phyloP scores from a whole-genome alignment of 371 early-diverging fungal species.

The Actinomortierella wolfii region DNA sequence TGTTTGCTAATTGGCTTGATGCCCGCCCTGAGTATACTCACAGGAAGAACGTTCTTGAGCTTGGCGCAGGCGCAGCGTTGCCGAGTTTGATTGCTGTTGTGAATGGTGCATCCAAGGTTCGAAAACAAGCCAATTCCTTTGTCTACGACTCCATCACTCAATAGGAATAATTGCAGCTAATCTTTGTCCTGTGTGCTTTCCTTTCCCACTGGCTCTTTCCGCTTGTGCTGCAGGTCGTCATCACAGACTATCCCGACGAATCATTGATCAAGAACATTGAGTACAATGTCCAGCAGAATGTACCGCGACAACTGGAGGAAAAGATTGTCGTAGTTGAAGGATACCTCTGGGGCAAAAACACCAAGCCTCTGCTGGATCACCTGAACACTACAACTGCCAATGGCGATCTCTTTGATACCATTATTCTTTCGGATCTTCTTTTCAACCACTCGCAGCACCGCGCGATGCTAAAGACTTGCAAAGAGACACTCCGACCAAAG shows the following conservation, averaged over 20 bases:
- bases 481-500: slow-evolving; percentile 60
- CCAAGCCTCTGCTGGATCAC: slow-evolving; percentile 52
- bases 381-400: slow-evolving; percentile 30
- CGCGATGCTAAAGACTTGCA: slow-evolving; percentile 70
- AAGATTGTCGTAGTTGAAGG: slow-evolving; percentile 57
- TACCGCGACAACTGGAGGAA: slow-evolving; percentile 27
- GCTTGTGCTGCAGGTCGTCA: slow-evolving; percentile 57
- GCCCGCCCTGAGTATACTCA: slow-evolving; percentile 56
- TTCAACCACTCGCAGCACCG: slow-evolving; percentile 90
- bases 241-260: slow-evolving; percentile 91
- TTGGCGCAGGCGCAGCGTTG: slow-evolving; percentile 91
- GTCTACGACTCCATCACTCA: neutral
- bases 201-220: too few relatives aligned
- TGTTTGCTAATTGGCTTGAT: slow-evolving; percentile 82
- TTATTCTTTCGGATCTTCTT: slow-evolving; percentile 88
- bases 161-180: neutral
- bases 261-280: slow-evolving; percentile 79
- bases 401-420: slow-evolving; percentile 66
- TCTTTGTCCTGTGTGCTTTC: too few relatives aligned
- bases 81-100: slow-evolving; percentile 80
- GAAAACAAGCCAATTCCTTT: neutral
- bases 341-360: slow-evolving; percentile 86
- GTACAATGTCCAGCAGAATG: slow-evolving; percentile 63
- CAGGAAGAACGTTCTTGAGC: slow-evolving; percentile 78
- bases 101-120: slow-evolving; percentile 71